These are phyloP conservation scores for Phellopilus nigrolimitatus DNA, from an alignment of 1,284 basidiomycete genomes.

Conservation along the genomic window DNA sequence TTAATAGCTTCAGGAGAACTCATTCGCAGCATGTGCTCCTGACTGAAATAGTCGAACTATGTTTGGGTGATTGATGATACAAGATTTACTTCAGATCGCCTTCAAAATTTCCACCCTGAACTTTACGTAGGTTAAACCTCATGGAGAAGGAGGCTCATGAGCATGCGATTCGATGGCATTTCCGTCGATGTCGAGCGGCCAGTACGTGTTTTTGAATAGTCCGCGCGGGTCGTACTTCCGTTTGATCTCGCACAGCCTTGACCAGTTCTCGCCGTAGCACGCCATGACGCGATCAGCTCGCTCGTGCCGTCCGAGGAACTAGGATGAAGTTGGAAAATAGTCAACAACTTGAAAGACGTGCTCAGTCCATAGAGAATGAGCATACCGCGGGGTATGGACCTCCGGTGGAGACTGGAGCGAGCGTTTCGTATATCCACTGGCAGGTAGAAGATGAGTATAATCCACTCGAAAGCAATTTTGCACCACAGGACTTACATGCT, in stretches of 20 bases:
- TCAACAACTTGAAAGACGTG: constrained; percentile 20
- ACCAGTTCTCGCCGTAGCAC: constrained; percentile 72
- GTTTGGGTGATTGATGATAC: no score
- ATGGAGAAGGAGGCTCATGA: constrained; percentile 54
- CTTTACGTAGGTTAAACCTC: no score
- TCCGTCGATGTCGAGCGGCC: constrained; percentile 62
- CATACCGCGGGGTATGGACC: constrained; percentile 77
- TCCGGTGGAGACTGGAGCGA: constrained; percentile 64
- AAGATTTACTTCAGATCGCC: no score
- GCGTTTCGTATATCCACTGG: constrained; percentile 73
- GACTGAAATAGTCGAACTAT: no score
- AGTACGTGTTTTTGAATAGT: constrained; percentile 70
- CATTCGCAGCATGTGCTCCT: not conserved
- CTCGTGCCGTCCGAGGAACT: constrained; percentile 79
- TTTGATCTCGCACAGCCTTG: constrained; percentile 65
- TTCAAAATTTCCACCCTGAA: no score
- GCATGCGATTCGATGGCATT: constrained; percentile 41
- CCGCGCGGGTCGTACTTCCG: constrained; percentile 67
- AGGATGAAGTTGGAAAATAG: constrained; percentile 22
- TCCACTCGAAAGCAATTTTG: not conserved
- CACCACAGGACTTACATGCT: constrained; percentile 49
- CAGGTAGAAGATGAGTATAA: constrained; percentile 4
- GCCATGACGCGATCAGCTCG: constrained; percentile 54
- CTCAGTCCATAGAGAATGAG: not conserved
- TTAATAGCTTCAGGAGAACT: not conserved